These are phyloP conservation scores for Nakaseomyces glabratus DNA, from an alignment of 1,139 yeast species.

Conservation along the genomic window DNA sequence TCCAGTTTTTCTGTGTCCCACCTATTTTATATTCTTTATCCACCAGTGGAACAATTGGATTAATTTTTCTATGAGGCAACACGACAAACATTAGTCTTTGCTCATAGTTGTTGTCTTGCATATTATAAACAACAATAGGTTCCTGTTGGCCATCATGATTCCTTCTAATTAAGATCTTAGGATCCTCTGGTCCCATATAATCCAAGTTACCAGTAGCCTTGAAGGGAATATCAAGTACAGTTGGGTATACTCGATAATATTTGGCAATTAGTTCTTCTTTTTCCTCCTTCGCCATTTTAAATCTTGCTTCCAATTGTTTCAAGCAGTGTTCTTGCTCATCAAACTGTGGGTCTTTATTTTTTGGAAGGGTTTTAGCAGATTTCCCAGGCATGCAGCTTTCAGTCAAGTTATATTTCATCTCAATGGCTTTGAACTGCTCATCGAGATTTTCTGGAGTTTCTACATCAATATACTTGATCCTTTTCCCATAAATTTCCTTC, in stretches of 20 bases:
- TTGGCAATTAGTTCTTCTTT: constrained; percentile 6
- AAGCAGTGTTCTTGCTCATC: too few species aligned
- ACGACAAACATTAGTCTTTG: constrained; percentile 33
- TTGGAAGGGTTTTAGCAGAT: too few species aligned
- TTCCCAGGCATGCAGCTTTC: constrained; percentile 3
- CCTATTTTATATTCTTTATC: too few species aligned
- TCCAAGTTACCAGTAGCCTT: constrained; percentile 11
- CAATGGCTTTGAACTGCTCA: not conserved
- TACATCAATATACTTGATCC: constrained; percentile 16
- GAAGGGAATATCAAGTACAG: constrained; percentile 11
- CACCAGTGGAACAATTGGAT: constrained; percentile 27
- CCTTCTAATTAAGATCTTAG: constrained; percentile 33
- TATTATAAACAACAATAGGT: constrained; percentile 41
- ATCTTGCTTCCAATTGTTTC: too few species aligned
- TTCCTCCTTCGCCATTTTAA: not conserved
- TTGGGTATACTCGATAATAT: constrained; percentile 12
- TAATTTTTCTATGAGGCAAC: constrained; percentile 32
- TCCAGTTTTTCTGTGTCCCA: constrained; percentile 7
- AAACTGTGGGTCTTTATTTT: too few species aligned
- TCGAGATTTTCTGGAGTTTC: constrained; percentile 10
- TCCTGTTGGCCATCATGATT: constrained; percentile 28
- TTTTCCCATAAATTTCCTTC: constrained; percentile 16
- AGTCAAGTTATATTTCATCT: not conserved
- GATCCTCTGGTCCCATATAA: constrained; percentile 42
- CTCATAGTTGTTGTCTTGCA: constrained; percentile 27